Evolutionary conservation across 225 moss, liverwort and hornwort genomes (phyloP).

Genomic region (Climacium dendroides): DNA sequence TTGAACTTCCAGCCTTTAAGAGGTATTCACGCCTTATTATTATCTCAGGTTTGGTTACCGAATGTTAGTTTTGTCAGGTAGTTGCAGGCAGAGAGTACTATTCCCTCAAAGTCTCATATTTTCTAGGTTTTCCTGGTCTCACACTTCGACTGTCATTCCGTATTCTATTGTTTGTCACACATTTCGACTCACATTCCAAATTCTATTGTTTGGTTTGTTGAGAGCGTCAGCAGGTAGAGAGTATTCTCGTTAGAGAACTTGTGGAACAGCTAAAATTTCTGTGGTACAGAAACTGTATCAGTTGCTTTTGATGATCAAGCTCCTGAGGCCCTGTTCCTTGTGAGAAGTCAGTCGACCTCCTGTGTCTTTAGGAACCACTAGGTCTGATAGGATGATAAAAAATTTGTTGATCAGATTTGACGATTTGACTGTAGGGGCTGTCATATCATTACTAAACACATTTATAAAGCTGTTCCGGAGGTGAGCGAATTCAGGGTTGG

Average conservation of each 20-base stretch:
- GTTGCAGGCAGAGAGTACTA: background rate
- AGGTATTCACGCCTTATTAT: conserved; percentile 29
- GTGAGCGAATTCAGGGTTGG: conserved; percentile 75
- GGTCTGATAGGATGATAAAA: background rate
- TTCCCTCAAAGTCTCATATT: background rate
- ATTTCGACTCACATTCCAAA: background rate
- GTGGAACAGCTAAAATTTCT: background rate
- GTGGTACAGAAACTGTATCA: background rate
- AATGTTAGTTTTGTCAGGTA: background rate
- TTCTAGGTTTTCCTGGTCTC: background rate
- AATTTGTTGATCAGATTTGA: background rate
- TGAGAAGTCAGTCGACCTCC: background rate
- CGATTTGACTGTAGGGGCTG: conserved; percentile 55
- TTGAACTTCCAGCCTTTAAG: conserved; percentile 69
- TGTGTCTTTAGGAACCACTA: background rate
- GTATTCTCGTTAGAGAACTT: background rate
- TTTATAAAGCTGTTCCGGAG: conserved; percentile 75
- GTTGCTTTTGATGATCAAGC: background rate
- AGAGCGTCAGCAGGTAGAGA: background rate
- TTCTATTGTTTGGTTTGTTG: background rate
- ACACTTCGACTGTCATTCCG: background rate
- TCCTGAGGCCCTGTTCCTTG: background rate
- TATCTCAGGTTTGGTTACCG: background rate
- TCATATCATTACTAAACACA: conserved; percentile 81
- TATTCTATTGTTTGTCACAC: background rate